Base-by-base conservation (phyloP, 257 asterid species). In the Nicotiana knightiana region DNA sequence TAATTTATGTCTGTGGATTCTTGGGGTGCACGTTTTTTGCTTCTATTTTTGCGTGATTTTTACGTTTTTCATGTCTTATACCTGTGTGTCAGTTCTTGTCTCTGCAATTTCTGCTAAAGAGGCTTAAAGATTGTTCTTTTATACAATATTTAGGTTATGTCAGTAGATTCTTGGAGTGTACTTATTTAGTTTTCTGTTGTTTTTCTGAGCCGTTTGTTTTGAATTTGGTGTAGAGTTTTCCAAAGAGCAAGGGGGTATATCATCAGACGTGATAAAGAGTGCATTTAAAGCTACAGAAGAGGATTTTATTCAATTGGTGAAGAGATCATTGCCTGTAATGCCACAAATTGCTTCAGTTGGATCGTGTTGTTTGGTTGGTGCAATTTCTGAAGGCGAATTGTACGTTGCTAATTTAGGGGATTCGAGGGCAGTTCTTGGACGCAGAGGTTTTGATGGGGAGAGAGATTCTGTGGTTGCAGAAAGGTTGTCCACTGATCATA, bases 351-450 rank as follows among this genome's bases (percentile, higher is more conserved):
- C 95, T 84, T 91, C 98, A 0, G 97, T 89, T 65, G 99, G 99
- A 66, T 93, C 98, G 0, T 96, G 99, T 81, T 93, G 98, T 83
- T 90, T 96, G 46, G 89, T 96, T 16, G 99, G 99, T 81, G 97
- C 97, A 7, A 93, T 96, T 84, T 89, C 98, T 4, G 88, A 90
- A 6, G 97, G 93, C 13, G 85, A 92, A 84, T 76, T 96, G 83
- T 91, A 88, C 53, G 96, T 96, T 28, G 99, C 97, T 0, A 96
- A 94, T 83, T 88, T 94, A 87, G 99, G 99, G 62, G 99, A 96
- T 85, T 96, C 98, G 1, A 96, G 99, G 80, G 98, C 99, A 55
- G 99, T 94, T 82, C 95, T 96, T 21, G 99, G 98, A 24, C 88
- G 95, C 67, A 91, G 85, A 81, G 93, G 90, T 80, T 86, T 86